These are phyloP conservation scores for Lactarius psammicola DNA, from an alignment of 768 basidiomycete genomes.

Conservation along the genomic window DNA sequence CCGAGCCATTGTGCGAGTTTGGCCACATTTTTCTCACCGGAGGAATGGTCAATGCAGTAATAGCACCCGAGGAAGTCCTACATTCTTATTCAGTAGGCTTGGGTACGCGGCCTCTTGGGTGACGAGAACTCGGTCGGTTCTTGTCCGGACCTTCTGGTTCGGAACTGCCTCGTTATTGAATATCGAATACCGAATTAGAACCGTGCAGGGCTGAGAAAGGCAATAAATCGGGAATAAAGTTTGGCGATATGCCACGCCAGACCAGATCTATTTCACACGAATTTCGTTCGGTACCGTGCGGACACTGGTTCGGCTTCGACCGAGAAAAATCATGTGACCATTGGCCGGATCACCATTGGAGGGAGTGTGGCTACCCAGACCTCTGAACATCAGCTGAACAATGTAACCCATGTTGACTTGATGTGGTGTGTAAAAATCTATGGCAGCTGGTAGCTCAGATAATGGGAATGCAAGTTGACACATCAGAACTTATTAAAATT, in stretches of 20 bases:
- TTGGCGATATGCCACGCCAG: not conserved
- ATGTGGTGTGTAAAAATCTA: too few species aligned
- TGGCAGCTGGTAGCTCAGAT: too few species aligned
- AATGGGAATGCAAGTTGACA: too few species aligned
- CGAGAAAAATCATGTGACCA: not conserved
- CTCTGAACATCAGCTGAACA: too few species aligned
- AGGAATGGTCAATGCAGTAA: constrained; percentile 2
- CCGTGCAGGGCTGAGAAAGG: constrained; percentile 9
- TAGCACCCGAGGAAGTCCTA: constrained; percentile 5
- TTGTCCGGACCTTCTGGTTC: constrained; percentile 15
- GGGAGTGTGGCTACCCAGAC: too few species aligned
- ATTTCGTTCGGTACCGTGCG: not conserved
- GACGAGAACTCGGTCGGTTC: constrained; percentile 8
- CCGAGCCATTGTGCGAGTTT: not conserved
- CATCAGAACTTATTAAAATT: too few species aligned
- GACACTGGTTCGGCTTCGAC: not conserved
- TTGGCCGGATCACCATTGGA: not conserved
- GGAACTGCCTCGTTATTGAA: constrained; percentile 8
- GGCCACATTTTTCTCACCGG: constrained; percentile 3
- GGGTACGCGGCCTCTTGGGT: constrained; percentile 12
- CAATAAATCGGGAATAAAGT: constrained; percentile 24
- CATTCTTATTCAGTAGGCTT: constrained; percentile 7
- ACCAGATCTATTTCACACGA: not conserved
- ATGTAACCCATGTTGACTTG: too few species aligned
- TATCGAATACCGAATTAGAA: constrained; percentile 14